phyloP scores from a whole-genome alignment of 192 early-diverging fungal genomes.

The Mortierella claussenii region DNA sequence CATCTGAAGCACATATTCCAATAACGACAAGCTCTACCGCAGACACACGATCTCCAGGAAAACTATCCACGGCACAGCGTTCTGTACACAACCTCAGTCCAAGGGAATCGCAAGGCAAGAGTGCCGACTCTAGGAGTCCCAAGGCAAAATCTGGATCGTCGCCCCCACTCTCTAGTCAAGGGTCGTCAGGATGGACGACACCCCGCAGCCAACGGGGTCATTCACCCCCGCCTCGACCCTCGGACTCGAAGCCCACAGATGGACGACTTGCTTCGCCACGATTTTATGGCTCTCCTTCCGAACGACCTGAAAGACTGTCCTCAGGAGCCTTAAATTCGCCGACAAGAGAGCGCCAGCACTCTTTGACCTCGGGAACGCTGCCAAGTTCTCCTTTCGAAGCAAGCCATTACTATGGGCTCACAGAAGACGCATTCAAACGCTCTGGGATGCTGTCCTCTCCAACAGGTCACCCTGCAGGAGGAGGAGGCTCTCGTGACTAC shows the following conservation, averaged over 20 bases:
- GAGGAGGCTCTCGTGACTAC: slow-evolving; percentile 18
- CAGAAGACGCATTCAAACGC: slow-evolving; percentile 26
- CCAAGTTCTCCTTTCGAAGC: slow-evolving; percentile 15
- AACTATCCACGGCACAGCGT: not conserved
- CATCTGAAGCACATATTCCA: not conserved
- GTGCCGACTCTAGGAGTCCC: slow-evolving; percentile 4
- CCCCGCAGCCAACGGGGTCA: slow-evolving; percentile 25
- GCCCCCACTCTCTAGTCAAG: slow-evolving; percentile 4
- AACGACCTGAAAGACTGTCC: slow-evolving; percentile 5
- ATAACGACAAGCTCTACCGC: not conserved
- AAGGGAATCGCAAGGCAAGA: not conserved
- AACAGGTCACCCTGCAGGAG: slow-evolving; percentile 15
- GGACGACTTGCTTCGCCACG: slow-evolving; percentile 30
- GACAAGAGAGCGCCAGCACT: slow-evolving; percentile 36
- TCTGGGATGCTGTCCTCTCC: slow-evolving; percentile 27
- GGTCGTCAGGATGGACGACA: slow-evolving; percentile 32
- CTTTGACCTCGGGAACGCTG: slow-evolving; percentile 14
- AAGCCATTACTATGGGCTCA: slow-evolving; percentile 9
- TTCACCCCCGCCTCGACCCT: slow-evolving; percentile 16
- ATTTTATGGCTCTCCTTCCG: slow-evolving; percentile 22
- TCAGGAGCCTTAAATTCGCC: slow-evolving; percentile 17
- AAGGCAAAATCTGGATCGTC: slow-evolving; percentile 9
- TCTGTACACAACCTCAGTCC: not conserved
- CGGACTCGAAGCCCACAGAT: slow-evolving; percentile 4
- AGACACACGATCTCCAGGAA: slow-evolving; percentile 10